phyloP scores from a whole-genome alignment of 306 rosid genomes.

The Gastrolobium villosum region DNA sequence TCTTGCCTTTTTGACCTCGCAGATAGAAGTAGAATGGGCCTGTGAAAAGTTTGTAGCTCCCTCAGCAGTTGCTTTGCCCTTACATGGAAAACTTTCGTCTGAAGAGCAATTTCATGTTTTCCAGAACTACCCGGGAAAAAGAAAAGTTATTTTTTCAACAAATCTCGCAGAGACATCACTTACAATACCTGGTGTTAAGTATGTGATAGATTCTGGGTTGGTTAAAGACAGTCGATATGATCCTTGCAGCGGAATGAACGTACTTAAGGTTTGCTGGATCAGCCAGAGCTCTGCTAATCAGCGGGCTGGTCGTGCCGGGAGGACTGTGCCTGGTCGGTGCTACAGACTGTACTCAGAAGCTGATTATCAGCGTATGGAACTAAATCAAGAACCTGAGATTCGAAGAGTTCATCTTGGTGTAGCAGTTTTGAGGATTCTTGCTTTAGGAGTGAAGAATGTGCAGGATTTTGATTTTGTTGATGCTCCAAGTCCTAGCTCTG shows the following conservation, averaged over 20 bases:
- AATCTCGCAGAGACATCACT: conserved; percentile 96
- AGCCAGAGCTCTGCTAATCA: conserved; percentile 95
- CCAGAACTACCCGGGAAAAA: conserved; percentile 69
- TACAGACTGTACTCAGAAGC: conserved; percentile 85
- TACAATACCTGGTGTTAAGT: conserved; percentile 96
- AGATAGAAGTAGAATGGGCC: conserved; percentile 97
- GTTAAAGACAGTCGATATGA: conserved; percentile 88
- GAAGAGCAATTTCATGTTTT: conserved; percentile 87
- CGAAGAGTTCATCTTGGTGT: conserved; percentile 97
- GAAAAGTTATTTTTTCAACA: conserved; percentile 92
- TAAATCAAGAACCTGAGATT: conserved; percentile 94
- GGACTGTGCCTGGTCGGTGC: conserved; percentile 93
- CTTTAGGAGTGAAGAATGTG: conserved; percentile 81
- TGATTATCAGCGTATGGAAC: conserved; percentile 75
- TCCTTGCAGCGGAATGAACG: conserved; percentile 89
- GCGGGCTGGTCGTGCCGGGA: conserved; percentile 98
- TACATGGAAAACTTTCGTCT: conserved; percentile 86
- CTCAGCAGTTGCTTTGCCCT: conserved; percentile 73
- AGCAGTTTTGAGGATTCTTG: conserved; percentile 90
- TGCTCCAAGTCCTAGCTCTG: conserved; percentile 86
- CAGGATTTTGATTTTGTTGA: conserved; percentile 86
- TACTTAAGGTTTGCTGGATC: conserved; percentile 85
- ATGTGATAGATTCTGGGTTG: conserved; percentile 90
- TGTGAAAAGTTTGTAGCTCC: conserved; percentile 76
- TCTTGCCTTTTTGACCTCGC: conserved; percentile 95